phyloP scores from a whole-genome alignment of 345 rosid species.

The Eucalyptus sp. region DNA sequence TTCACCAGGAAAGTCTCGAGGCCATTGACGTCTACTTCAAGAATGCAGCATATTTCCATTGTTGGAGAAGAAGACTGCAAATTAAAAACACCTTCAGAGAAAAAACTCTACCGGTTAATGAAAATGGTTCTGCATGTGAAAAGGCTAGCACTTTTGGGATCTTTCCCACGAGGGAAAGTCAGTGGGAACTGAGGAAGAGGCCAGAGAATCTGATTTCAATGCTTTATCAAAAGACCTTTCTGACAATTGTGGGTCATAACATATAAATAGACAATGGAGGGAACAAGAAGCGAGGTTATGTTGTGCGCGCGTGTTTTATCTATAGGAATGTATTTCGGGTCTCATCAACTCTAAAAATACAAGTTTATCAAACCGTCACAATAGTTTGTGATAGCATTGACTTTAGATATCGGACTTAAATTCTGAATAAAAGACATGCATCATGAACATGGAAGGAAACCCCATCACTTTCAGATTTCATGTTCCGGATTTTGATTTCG shows the following conservation, averaged over 20 bases:
- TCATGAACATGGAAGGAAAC: not conserved
- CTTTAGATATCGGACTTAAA: not conserved
- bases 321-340: not conserved
- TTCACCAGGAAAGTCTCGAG: slow-evolving; percentile 35
- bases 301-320: not conserved
- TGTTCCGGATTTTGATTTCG: not conserved
- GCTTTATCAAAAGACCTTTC: not conserved
- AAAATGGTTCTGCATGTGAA: not conserved
- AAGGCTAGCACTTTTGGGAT: not conserved
- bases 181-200: not conserved
- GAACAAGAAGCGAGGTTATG: not conserved
- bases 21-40: slow-evolving; percentile 50
- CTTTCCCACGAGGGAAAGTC: not conserved
- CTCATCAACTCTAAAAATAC: not conserved
- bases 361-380: not conserved
- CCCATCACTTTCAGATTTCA: not conserved
- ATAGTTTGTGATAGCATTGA: not conserved
- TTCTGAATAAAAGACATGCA: not conserved
- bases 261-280: not conserved
- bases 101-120: not conserved
- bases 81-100: not conserved
- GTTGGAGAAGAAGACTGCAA: not conserved
- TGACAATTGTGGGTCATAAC: not conserved
- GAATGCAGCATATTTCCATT: slow-evolving; percentile 31
- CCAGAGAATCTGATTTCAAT: not conserved